Conservation (phyloP, 2,329 filamentous ascomycete genomes). For the Orbilia ellipsospora region DNA sequence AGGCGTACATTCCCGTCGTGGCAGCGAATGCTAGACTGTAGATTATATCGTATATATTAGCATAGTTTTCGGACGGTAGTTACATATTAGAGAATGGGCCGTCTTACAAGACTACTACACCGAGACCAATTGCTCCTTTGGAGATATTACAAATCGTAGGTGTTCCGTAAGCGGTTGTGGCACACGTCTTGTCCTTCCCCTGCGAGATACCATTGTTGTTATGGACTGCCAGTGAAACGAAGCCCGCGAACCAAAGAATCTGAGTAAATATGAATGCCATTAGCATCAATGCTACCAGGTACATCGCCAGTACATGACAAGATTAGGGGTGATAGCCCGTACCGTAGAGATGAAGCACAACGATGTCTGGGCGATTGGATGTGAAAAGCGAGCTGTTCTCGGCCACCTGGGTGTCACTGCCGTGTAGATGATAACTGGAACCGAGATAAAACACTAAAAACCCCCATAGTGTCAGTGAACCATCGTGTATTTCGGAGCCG, state of each 20-base stretch:
- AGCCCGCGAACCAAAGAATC: conserved; percentile 75
- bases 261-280: conserved; percentile 4
- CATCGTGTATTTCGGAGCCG: not conserved
- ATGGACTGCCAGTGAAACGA: conserved; percentile 73
- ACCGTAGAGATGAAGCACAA: conserved; percentile 59
- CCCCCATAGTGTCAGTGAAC: not conserved
- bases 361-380: conserved; percentile 73
- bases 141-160: conserved; percentile 69
- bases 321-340: conserved; percentile 2
- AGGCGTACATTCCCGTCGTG: conserved; percentile 58
- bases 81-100: conserved; percentile 8
- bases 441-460: conserved; percentile 72
- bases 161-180: conserved; percentile 64
- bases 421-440: conserved; percentile 74
- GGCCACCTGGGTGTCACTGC: conserved; percentile 73
- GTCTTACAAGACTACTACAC: conserved; percentile 72
- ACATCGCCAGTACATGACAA: too few relatives aligned
- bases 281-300: conserved; percentile 9
- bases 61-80: conserved; percentile 18
- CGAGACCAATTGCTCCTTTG: conserved; percentile 73
- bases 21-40: conserved; percentile 57
- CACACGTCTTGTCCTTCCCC: conserved; percentile 53
- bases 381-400: conserved; percentile 71
- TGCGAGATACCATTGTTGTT: conserved; percentile 64
- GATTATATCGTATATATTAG: not conserved